Evolutionary conservation across 441 rosid species (phyloP).

Genomic region (Pelargonium cotyledonis): DNA sequence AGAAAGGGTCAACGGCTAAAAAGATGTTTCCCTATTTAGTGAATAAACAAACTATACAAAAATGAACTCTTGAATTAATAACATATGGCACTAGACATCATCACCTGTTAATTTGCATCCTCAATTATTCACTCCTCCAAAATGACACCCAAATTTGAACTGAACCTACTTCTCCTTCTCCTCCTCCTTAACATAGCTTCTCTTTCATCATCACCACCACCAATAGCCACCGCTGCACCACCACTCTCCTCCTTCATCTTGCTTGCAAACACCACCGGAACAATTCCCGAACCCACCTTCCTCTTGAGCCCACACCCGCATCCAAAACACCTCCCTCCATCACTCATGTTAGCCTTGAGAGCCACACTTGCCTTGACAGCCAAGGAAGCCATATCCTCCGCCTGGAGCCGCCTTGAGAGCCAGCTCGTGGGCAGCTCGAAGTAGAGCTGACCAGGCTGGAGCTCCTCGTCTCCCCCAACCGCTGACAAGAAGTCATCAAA

Average conservation of each 20-base stretch:
- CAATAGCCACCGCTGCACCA: background rate
- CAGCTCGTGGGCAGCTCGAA: conserved; percentile 39
- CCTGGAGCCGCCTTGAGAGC: conserved; percentile 24
- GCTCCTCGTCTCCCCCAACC: conserved; percentile 33
- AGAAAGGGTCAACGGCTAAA: too few relatives aligned
- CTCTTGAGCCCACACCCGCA: conserved; percentile 13
- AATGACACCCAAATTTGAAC: background rate
- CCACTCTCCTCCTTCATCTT: background rate
- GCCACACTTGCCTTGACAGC: conserved; percentile 49
- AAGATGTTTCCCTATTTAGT: too few relatives aligned
- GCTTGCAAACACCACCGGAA: conserved; percentile 1
- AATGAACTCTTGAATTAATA: too few relatives aligned
- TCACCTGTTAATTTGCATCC: background rate
- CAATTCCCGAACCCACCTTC: background rate
- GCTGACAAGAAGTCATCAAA: conserved; percentile 29
- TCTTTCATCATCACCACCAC: background rate
- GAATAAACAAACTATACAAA: too few relatives aligned
- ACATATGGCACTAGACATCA: too few relatives aligned
- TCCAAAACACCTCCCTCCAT: conserved; percentile 4
- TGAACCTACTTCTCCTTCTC: background rate
- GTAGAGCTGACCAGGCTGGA: conserved; percentile 40
- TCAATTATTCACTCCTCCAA: background rate
- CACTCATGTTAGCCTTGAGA: conserved; percentile 14
- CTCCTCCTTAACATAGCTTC: background rate
- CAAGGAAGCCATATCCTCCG: conserved; percentile 43